These are phyloP conservation scores for Penicillium argentinense DNA, from an alignment of 495 filamentous ascomycete species.

Conservation along the genomic window DNA sequence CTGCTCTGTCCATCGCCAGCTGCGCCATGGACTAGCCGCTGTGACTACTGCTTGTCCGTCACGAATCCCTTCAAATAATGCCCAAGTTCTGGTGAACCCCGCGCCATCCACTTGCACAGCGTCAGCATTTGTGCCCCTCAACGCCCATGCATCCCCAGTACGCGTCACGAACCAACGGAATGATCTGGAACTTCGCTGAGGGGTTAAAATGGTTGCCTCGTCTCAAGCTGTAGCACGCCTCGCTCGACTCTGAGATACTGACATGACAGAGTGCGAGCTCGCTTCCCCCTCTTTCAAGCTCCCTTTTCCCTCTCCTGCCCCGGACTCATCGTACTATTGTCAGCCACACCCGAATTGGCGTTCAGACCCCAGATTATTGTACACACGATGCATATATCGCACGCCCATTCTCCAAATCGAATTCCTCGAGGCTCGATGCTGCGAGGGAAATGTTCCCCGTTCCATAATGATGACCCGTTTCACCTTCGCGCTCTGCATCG, in stretches of 20 bases:
- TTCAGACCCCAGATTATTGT: conserved; percentile 8
- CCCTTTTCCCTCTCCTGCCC: neutral
- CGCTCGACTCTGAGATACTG: neutral
- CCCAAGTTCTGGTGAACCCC: conserved; percentile 1
- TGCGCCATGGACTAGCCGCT: neutral
- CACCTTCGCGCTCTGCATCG: conserved; percentile 11
- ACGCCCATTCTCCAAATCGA: neutral
- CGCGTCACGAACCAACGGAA: conserved; percentile 4
- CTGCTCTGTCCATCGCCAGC: conserved; percentile 10
- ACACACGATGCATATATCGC: conserved; percentile 1
- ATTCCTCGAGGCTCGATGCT: neutral
- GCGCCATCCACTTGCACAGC: conserved; percentile 1
- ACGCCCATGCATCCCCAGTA: conserved; percentile 2
- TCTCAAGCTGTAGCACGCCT: neutral
- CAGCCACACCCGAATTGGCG: conserved; percentile 9
- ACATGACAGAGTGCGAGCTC: no score
- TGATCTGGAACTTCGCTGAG: conserved; percentile 6
- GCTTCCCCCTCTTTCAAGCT: neutral
- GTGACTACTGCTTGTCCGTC: conserved; percentile 8
- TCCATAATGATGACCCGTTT: no score
- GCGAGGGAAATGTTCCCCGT: no score
- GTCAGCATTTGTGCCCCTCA: conserved; percentile 6
- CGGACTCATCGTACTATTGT: neutral
- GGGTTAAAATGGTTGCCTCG: neutral
- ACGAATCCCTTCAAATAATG: conserved; percentile 4